Base-by-base conservation (phyloP, 139 green algal genomes). In the Parachlorella kessleri region DNA sequence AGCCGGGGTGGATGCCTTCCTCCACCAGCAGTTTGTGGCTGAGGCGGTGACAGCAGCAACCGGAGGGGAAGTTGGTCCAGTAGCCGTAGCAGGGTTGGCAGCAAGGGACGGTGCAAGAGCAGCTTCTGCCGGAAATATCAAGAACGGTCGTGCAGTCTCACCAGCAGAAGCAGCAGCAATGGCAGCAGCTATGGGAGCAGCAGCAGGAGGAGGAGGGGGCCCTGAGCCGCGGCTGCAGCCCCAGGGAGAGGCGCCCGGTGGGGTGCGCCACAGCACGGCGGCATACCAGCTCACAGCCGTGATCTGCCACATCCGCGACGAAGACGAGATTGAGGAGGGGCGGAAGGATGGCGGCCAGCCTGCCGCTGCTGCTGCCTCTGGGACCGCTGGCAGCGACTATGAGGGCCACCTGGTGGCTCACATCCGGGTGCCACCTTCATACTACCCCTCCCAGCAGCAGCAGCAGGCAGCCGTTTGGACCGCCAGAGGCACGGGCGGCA, bases 381-480 rank as follows among this genome's bases (percentile, higher is more conserved):
- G n/a, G n/a, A 18, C 14, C 14, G 37, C 32, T 0, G 48, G 64
- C 23, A 42, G 33, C 18, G 75, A 80, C 30, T 84, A 88, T 26
- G 90, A 94, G 42, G 91, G 90, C 6, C 92, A 97, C 79, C 78
- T 97, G 41, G 80, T 97, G 6, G 82, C 94, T 0, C 91, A 95
- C 76, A 81, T 97, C 75, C 69, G 54, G 40, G 41, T 75, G 4
- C 81, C 81, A 6, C 70, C 55, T 38, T 66, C 68, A 4, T 86
- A 86, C 63, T 79, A 83, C 53, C 4, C 75, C 0, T 37, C 9
- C 28, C 55, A n/a, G n/a, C n/a, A n/a, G n/a, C n/a, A n/a, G n/a
- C n/a, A n/a, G n/a, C n/a, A n/a, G n/a, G n/a, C n/a, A n/a, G n/a
- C n/a, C n/a, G n/a, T n/a, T n/a, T n/a, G n/a, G n/a, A n/a, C n/a